Evolutionary conservation across 177 flowering plant species (phyloP).

Genomic region (Telopea speciosissima): DNA sequence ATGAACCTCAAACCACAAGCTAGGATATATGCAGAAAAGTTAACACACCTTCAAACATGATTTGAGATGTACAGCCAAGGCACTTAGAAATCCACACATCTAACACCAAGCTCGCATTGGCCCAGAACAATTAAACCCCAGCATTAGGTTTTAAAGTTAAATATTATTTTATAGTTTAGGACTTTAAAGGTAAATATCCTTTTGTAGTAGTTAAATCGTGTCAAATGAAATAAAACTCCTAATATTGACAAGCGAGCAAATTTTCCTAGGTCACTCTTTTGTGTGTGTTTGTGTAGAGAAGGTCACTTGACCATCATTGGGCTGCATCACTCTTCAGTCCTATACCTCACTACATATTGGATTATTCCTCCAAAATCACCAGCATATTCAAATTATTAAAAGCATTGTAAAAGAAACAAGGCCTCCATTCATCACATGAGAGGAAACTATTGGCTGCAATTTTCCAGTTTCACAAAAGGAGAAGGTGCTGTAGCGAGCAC

Average conservation of each 20-base stretch:
- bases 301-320: no score
- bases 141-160: no score
- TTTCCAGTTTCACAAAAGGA: neutral
- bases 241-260: no score
- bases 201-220: no score
- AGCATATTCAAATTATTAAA: neutral
- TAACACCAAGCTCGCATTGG: neutral
- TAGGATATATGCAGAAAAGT: neutral
- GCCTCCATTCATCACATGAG: neutral
- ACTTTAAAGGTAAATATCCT: no score
- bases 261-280: no score
- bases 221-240: no score
- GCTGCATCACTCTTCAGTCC: neutral
- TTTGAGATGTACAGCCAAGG: neutral
- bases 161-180: no score
- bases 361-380: neutral
- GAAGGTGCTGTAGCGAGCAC: neutral
- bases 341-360: neutral
- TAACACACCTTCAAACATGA: slow-evolving; percentile 1
- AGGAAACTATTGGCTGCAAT: neutral
- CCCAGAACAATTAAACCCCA: neutral
- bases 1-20: neutral
- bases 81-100: no score
- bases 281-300: neutral
- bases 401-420: neutral